Conservation (phyloP, 1,284 basidiomycete species). For the Rugosomyces carneus region DNA sequence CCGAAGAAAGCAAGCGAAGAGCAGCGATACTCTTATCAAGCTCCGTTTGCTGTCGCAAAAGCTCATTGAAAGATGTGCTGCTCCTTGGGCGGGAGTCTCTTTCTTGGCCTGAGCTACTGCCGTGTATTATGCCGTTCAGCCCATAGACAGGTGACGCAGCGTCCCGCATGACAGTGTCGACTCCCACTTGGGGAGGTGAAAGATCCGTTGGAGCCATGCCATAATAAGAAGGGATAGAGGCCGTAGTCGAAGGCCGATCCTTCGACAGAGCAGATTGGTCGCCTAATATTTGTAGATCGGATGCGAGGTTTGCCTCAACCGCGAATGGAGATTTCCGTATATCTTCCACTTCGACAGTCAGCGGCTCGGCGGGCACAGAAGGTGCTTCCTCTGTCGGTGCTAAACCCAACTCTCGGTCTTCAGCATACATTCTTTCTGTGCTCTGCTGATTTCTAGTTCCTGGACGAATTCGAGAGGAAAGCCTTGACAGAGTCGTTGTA, state of each 20-base stretch:
- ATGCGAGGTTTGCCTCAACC: neutral
- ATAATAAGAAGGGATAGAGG: conserved; percentile 35
- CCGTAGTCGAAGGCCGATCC: conserved; percentile 21
- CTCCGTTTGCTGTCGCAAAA: conserved; percentile 57
- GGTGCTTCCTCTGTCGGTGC: neutral
- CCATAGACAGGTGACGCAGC: conserved; percentile 45
- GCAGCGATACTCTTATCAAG: conserved; percentile 61
- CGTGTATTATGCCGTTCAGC: conserved; percentile 33
- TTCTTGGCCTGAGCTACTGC: neutral
- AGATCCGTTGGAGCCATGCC: conserved; percentile 20
- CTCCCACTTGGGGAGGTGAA: conserved; percentile 11
- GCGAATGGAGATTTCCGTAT: neutral
- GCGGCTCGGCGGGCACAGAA: neutral
- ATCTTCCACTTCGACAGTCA: neutral
- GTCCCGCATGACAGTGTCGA: conserved; percentile 4
- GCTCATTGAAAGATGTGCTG: conserved; percentile 39
- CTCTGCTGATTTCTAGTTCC: conserved; percentile 16
- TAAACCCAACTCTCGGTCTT: conserved; percentile 21
- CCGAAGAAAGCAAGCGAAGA: conserved; percentile 43
- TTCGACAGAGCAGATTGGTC: neutral
- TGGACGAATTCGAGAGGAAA: conserved; percentile 21
- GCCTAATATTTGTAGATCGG: neutral
- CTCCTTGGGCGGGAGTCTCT: conserved; percentile 10
- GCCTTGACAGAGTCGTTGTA: conserved; percentile 21
- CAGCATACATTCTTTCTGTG: conserved; percentile 5